Base-by-base conservation (phyloP, 495 filamentous ascomycete genomes). In the Usnea hakonensis region DNA sequence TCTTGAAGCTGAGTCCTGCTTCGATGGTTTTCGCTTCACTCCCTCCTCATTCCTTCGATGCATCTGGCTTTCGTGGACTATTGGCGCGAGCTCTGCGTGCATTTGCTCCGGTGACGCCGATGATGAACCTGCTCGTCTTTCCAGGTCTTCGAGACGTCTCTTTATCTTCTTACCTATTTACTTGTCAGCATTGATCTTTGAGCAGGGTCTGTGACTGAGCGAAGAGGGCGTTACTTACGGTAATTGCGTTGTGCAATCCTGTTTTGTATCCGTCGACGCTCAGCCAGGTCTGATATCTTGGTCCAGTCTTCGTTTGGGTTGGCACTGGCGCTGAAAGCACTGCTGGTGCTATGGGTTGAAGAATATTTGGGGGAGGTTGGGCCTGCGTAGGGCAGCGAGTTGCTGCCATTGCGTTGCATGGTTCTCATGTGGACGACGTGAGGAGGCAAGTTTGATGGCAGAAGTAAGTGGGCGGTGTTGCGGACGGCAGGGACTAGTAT, bases 251-350 rank as follows among this genome's bases (percentile, higher is more conserved):
- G 93, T 46, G 93, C 93, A 76, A 97, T 97, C 56, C 93, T 85
- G 76, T 97, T 97, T 77, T 97, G 93, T 77, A 97, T 97, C 70
- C 93, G 82, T 71, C 93, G 81, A 66, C 93, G 85, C 77, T 97
- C 93, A 58, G 93, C 93, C 44, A 97, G 83, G 72, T 97, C 93
- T 50, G 94, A 96, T 75, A 97, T 96, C 84, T 97, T 94, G 71
- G 93, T 97, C 93, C 93, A 97, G 78, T 97, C 93, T 76, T 97
- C 93, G 67, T 96, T 92, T 60, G 94, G 91, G 74, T 97, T 94
- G 68, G 94, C 95, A 64, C 89, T 94, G 66, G 88, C 88, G 78
- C 91, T 95, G 83, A 97, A 97, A 65, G 95, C 94, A 73, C 91
- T 96, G 78, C 92, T 95, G 50, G 90, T 95, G 65, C 84, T 86